Evolutionary conservation across 805 yeast genomes (phyloP).

Genomic region (Gaillardinia entomophila): DNA sequence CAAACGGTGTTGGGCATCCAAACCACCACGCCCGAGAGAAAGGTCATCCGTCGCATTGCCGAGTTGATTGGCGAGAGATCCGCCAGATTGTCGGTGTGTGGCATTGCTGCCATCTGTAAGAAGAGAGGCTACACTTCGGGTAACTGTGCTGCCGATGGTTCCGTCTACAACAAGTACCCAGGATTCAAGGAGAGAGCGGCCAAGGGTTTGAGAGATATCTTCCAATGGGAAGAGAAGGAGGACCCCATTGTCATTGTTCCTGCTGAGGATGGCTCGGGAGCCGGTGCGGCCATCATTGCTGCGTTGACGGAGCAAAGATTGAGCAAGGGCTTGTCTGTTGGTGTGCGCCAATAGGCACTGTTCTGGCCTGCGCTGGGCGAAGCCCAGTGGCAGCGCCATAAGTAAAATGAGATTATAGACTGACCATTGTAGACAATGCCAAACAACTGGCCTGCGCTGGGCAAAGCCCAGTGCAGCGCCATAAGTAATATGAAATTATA

Average conservation of each 20-base stretch:
- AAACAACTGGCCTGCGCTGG: no score
- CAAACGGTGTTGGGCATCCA: constrained; percentile 49
- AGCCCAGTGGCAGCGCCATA: no score
- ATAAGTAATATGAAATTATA: no score
- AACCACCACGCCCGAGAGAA: constrained; percentile 74
- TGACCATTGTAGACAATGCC: no score
- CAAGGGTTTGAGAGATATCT: constrained; percentile 79
- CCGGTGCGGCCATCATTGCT: constrained; percentile 97
- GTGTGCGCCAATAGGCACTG: no score
- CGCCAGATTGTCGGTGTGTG: constrained; percentile 88
- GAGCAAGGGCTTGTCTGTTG: constrained; percentile 64
- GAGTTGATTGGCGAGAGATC: constrained; percentile 89
- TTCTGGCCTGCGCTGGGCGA: no score
- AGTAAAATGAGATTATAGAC: no score
- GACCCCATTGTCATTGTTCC: constrained; percentile 84
- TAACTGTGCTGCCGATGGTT: constrained; percentile 96
- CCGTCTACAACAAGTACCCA: constrained; percentile 92
- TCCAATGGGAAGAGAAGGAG: constrained; percentile 62
- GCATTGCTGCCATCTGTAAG: constrained; percentile 88
- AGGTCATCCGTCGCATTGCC: constrained; percentile 73
- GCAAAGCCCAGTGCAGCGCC: no score
- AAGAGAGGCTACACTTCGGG: constrained; percentile 74
- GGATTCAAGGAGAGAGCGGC: constrained; percentile 87
- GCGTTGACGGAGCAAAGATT: constrained; percentile 85
- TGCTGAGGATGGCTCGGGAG: constrained; percentile 98